phyloP scores from a whole-genome alignment of 1,284 basidiomycete genomes.

The Ganoderma multipileum region DNA sequence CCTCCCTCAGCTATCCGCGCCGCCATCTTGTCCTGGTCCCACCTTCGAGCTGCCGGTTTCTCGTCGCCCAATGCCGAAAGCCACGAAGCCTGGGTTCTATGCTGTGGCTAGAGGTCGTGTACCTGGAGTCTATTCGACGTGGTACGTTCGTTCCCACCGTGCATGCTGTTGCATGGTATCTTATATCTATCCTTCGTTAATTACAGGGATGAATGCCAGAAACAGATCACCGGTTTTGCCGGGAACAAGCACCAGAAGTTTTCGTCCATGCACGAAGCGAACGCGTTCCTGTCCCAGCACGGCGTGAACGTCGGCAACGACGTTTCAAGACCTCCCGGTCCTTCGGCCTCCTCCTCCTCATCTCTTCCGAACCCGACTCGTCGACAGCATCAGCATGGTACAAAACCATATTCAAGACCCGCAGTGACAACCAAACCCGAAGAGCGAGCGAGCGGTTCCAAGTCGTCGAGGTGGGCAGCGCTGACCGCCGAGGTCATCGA shows the following conservation, averaged over 20 bases:
- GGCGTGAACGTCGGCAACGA: conserved; percentile 6
- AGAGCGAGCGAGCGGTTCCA: background rate
- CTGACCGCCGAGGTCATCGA: conserved; percentile 25
- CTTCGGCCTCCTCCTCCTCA: conserved; percentile 5
- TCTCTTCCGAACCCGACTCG: background rate
- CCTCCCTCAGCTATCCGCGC: background rate
- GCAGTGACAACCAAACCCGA: background rate
- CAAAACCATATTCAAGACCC: conserved; percentile 18
- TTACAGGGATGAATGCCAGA: conserved; percentile 63
- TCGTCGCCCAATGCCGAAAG: conserved; percentile 27
- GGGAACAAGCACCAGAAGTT: conserved; percentile 74
- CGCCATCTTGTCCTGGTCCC: background rate
- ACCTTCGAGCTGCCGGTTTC: background rate
- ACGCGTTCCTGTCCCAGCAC: conserved; percentile 36
- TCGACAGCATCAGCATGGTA: conserved; percentile 4
- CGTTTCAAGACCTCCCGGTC: background rate
- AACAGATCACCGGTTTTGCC: conserved; percentile 62
- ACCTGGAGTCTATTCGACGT: conserved; percentile 37
- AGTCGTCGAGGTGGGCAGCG: conserved; percentile 21
- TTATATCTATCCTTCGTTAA: background rate
- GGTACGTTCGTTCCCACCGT: conserved; percentile 27
- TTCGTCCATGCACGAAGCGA: conserved; percentile 55
- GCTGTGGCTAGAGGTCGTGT: conserved; percentile 38
- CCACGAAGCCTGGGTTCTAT: conserved; percentile 33
- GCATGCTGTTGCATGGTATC: background rate